These are phyloP conservation scores for Crithidia bombi DNA, from an alignment of 208 protist genomes.

Conservation along the genomic window DNA sequence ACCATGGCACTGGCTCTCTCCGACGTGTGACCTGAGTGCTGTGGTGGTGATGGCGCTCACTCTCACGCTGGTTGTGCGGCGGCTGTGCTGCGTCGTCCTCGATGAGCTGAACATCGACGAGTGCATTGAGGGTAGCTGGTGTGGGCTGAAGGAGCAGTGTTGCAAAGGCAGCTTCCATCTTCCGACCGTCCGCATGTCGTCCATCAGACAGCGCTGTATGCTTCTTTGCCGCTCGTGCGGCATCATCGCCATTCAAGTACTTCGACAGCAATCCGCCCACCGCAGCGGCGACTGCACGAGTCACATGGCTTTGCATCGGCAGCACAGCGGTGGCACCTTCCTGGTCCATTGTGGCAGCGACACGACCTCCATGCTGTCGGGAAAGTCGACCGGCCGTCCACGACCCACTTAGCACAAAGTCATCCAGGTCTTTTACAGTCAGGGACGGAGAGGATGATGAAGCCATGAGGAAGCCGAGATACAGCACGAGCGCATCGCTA, in stretches of 20 bases:
- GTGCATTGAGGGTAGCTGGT: background rate
- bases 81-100: background rate
- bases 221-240: background rate
- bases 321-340: background rate
- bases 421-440: background rate
- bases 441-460: background rate
- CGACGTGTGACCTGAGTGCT: background rate
- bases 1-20: slow-evolving; percentile 10
- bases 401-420: slow-evolving; percentile 10
- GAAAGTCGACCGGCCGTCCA: background rate
- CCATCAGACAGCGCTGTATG: background rate
- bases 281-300: slow-evolving; percentile 1
- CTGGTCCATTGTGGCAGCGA: background rate
- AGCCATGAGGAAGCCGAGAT: slow-evolving; percentile 27
- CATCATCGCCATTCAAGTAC: background rate
- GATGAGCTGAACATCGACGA: background rate
- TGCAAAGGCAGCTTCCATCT: background rate
- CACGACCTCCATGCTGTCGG: background rate
- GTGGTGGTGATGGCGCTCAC: background rate
- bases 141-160: background rate
- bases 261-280: background rate
- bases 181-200: background rate
- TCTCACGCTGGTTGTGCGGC: background rate
- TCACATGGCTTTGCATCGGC: background rate
- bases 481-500: slow-evolving; percentile 20